Base-by-base conservation (phyloP, 371 early-diverging fungal genomes). In the Mortierella sp. region DNA sequence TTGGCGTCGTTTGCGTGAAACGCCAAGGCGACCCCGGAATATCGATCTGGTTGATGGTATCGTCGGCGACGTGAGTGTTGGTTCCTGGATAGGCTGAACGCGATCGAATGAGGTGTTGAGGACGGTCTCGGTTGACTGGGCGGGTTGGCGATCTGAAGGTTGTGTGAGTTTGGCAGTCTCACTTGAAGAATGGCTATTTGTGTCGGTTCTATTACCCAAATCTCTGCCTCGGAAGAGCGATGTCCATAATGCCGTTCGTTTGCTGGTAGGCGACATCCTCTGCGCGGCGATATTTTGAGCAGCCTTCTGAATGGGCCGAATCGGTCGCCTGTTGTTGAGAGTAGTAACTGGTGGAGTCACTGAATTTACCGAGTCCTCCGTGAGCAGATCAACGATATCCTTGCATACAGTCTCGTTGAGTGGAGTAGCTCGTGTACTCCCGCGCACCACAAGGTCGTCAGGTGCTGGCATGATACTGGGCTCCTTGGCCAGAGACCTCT, bases 1-100 rank as follows among this genome's bases (percentile, higher is more conserved):
- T 54, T 81, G 84, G 27, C 81, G 54, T 48, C 81, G 60, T 70
- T 81, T 84, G 68, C 56, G 65, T 6, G 84, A 84, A n/a, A 70
- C 44, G 5, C 84, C 84, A 21, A 80, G 49, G 12, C 75, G 76
- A 7, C 72, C 46, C 21, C 49, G 54, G n/a, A 80, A 70, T 14
- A 54, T 71, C 4, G 54, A 70, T 16, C 76, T 70, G 32, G 70
- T n/a, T 8, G 78, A 14, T 49, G 27, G 78, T 24, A 41, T 48
- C 21, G 70, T 32, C 7, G 55, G 55, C 10, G 44, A 41, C 29
- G 75, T 7, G 27, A 14, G 51, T 35, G 35, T 51, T 18, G 35
- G 29, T 21, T 54, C 54, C 38, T 68, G 68, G 24, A 41, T 38
- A 21, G 0, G 38, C 5, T 21, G 38, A 41, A 24, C 12, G 43